These are phyloP conservation scores for Ceratocystis ficicola DNA, from an alignment of 2,329 filamentous ascomycete species.

Conservation along the genomic window DNA sequence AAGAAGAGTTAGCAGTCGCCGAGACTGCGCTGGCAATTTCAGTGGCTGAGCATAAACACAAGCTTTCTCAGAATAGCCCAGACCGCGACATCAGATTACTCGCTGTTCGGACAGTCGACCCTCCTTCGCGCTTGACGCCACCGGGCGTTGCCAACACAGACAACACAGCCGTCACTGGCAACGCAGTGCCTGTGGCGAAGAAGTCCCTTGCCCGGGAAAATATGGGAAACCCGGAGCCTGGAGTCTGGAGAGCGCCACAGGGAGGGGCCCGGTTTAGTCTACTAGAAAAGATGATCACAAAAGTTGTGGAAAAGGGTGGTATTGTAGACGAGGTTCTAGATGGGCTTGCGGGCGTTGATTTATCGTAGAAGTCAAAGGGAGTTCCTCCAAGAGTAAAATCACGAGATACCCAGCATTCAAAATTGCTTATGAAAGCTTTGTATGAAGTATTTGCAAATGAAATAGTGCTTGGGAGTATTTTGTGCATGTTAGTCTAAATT, in stretches of 20 bases:
- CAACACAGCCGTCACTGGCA: constrained; percentile 42
- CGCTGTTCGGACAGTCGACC: constrained; percentile 60
- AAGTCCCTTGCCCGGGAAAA: constrained; percentile 33
- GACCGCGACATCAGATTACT: constrained; percentile 47
- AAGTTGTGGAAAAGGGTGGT: constrained; percentile 63
- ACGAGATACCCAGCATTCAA: constrained; percentile 13
- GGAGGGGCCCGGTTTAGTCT: constrained; percentile 70
- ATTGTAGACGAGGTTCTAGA: constrained; percentile 78
- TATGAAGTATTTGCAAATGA: neutral
- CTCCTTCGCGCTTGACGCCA: constrained; percentile 59
- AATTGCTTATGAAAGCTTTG: neutral
- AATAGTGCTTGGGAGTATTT: neutral
- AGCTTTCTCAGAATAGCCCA: constrained; percentile 28
- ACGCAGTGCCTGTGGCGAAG: constrained; percentile 27
- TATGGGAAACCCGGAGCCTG: constrained; percentile 37
- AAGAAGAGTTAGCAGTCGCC: constrained; percentile 85
- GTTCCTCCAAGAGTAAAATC: neutral
- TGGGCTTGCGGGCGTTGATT: constrained; percentile 63
- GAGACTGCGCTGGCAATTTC: constrained; percentile 82
- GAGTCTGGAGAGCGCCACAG: constrained; percentile 75
- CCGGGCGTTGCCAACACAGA: constrained; percentile 55
- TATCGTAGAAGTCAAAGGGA: constrained; percentile 35
- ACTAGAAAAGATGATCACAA: constrained; percentile 61
- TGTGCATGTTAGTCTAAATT: neutral
- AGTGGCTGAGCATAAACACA: constrained; percentile 41